Evolutionary conservation across 148 eudicot genomes (phyloP), one percentile per base, ranked within the genome.

Genomic region (Selenicereus undatus): DNA sequence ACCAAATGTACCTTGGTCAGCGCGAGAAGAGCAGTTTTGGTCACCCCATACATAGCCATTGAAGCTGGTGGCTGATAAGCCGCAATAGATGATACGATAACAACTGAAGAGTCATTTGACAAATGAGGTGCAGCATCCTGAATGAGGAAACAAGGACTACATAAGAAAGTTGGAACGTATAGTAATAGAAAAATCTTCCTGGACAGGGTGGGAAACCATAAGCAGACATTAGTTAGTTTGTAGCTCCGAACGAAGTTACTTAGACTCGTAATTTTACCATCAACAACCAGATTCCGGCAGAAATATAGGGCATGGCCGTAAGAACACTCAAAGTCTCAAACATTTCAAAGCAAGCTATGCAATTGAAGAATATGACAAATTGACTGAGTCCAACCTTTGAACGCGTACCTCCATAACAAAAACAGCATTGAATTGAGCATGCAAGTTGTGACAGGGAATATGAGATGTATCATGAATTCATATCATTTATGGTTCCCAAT

Each of bases 41-140:
- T 93, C 82, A 96, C 99, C 21, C 92, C 97, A 74, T 96, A 96
- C 97, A 96, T 88, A 62, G 89, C 92, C 89, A 90, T 79, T 71
- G 90, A 35, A 76, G 91, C 22, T 13, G 76, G 76, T 24, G 97
- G 98, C 11, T 86, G 76, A 81, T 78, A 96, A 76, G 75, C 99
- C 74, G 92, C 79, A 48, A 92, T 82, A 30, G 99, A 96, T 52
- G 99, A 94, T 65, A 94, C 84, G 29, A 94, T 73, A 71, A 97
- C 79, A 66, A 97, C 88, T 71, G 99, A 89, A 56, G 99, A 94
- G 76, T 88, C 87, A 66, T 87, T 90, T 58, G 85, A 58, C 87
- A 97, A 75, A 84, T 92, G 86, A 75, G 95, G 94, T 86, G 94
- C 90, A 83, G 97, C 99, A 71, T 91, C 99, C 99, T 97, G 82